Percentiles rank a stretch among this genome's conserved stretches.
These are phyloP conservation scores for Naganishia onofrii DNA, from an alignment of 768 basidiomycete genomes.

Conservation along the genomic window DNA sequence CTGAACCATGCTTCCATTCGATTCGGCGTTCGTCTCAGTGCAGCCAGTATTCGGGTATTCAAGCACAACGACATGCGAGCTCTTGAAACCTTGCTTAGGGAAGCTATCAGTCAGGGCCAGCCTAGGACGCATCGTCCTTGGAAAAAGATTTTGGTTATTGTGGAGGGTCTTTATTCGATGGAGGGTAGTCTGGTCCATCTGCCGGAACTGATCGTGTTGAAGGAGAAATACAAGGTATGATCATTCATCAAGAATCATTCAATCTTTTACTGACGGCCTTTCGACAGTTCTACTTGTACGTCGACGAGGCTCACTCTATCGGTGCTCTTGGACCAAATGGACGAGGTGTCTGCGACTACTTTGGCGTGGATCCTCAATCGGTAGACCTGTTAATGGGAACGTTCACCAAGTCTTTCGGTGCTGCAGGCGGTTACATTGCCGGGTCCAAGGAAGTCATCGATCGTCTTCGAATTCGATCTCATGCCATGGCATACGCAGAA, in stretches of 20 bases:
- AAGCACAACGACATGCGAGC: slow-evolving; percentile 92
- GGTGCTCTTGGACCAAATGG: slow-evolving; percentile 93
- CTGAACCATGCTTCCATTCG: slow-evolving; percentile 94
- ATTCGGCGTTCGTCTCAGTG: slow-evolving; percentile 82
- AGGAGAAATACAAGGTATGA: slow-evolving; percentile 88
- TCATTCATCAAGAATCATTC: background rate
- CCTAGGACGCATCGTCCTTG: slow-evolving; percentile 97
- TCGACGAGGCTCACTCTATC: slow-evolving; percentile 97
- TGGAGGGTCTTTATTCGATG: slow-evolving; percentile 97
- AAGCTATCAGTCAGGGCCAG: slow-evolving; percentile 94
- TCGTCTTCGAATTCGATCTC: slow-evolving; percentile 72
- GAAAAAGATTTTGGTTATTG: slow-evolving; percentile 94
- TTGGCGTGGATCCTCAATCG: slow-evolving; percentile 70
- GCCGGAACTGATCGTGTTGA: slow-evolving; percentile 76
- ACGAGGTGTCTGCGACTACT: slow-evolving; percentile 93
- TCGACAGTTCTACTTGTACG: slow-evolving; percentile 82
- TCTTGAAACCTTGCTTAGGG: slow-evolving; percentile 75
- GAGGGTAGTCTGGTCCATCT: slow-evolving; percentile 91
- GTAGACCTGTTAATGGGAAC: slow-evolving; percentile 98
- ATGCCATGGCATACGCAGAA: slow-evolving; percentile 83
- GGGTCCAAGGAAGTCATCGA: slow-evolving; percentile 78
- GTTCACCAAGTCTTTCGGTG: slow-evolving; percentile 65
- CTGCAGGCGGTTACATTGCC: slow-evolving; percentile 87
- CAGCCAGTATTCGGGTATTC: slow-evolving; percentile 86
- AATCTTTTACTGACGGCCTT: background rate